These are phyloP conservation scores for Sporisorium exsertum DNA, from an alignment of 1,284 basidiomycete species.

Conservation along the genomic window DNA sequence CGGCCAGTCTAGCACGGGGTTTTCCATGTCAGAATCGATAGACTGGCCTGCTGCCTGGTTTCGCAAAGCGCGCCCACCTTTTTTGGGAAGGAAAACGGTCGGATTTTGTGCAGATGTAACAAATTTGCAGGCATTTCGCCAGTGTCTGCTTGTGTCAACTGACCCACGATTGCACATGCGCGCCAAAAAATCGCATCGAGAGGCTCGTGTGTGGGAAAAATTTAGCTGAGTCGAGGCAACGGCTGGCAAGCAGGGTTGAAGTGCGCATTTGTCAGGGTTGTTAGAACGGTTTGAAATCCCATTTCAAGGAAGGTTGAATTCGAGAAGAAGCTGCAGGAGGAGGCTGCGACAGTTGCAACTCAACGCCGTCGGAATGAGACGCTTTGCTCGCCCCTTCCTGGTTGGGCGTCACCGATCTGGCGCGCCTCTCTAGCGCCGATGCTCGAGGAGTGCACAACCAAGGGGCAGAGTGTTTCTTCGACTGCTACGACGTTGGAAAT, in stretches of 20 bases:
- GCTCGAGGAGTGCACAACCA: neutral
- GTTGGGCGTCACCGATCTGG: neutral
- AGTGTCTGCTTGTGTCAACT: constrained; percentile 24
- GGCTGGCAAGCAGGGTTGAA: neutral
- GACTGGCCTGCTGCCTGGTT: constrained; percentile 18
- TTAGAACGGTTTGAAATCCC: constrained; percentile 8
- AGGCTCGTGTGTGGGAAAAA: constrained; percentile 4
- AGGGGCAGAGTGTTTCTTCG: no score
- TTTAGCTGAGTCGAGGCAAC: neutral
- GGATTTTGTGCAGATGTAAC: constrained; percentile 27
- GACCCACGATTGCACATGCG: constrained; percentile 12
- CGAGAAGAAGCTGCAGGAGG: neutral
- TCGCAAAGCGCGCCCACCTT: neutral
- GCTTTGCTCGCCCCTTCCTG: neutral
- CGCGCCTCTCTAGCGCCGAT: neutral
- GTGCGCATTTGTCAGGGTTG: neutral
- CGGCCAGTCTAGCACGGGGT: constrained; percentile 36
- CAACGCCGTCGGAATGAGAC: neutral
- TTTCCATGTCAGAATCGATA: constrained; percentile 7
- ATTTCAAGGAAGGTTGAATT: neutral
- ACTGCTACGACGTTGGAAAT: neutral
- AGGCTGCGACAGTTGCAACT: neutral
- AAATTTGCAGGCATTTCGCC: constrained; percentile 14
- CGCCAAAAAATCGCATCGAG: neutral
- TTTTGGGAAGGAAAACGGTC: neutral